phyloP scores from a whole-genome alignment of 2,329 filamentous ascomycete species.

The Tolypocladium inflatum region DNA sequence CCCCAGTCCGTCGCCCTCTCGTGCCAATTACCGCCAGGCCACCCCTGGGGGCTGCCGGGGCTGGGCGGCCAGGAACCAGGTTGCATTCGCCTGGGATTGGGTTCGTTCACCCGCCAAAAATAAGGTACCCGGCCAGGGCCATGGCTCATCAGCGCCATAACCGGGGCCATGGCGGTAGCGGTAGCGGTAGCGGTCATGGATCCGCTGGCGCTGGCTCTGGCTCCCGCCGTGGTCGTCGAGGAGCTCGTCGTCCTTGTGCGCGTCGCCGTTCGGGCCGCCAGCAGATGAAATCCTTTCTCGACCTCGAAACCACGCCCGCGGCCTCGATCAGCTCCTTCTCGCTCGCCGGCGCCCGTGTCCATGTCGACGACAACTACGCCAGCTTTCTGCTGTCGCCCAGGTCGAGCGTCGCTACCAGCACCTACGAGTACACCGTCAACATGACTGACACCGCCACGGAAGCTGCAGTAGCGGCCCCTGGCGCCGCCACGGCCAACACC shows the following conservation, averaged over 20 bases:
- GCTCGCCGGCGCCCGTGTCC: background rate
- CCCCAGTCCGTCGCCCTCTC: background rate
- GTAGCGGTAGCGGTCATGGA: background rate
- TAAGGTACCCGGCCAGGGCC: background rate
- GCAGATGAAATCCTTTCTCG: slow-evolving; percentile 8
- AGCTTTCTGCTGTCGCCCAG: slow-evolving; percentile 6
- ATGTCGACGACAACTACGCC: background rate
- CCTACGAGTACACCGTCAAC: background rate
- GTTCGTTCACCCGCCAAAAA: background rate
- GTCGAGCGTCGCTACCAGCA: slow-evolving; percentile 1
- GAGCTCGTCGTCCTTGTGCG: background rate
- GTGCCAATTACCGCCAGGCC: background rate
- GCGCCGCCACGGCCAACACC: background rate
- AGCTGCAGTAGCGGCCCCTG: background rate
- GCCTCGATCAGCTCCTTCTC: background rate
- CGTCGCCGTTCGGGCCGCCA: background rate
- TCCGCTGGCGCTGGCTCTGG: background rate
- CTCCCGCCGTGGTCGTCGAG: background rate
- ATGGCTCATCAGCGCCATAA: background rate
- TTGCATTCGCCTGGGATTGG: background rate
- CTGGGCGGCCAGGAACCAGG: background rate
- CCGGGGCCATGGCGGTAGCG: background rate
- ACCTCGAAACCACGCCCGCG: slow-evolving; percentile 2
- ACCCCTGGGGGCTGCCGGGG: background rate
- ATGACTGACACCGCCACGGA: background rate